A percentile compares a stretch with the other conserved stretches of the same genome.
Evolutionary conservation across 2,329 filamentous ascomycete genomes (phyloP).

Genomic region (Cordyceps fumosorosea): DNA sequence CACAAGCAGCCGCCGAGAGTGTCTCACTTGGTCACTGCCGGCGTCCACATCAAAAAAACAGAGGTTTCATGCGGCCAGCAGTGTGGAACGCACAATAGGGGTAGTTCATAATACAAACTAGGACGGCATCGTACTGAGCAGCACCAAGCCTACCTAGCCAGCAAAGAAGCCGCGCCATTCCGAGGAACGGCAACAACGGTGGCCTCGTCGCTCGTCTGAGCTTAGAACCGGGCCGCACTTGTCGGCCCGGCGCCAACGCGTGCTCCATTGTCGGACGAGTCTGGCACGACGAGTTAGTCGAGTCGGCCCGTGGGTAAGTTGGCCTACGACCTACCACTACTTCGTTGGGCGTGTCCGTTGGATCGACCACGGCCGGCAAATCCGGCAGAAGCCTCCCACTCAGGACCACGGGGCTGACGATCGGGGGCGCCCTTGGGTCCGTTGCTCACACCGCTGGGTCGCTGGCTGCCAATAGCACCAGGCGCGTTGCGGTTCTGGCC

Average conservation of each 20-base stretch:
- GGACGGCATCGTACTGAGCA: background rate
- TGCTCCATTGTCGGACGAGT: constrained; percentile 38
- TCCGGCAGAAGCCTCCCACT: constrained; percentile 50
- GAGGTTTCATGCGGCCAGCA: background rate
- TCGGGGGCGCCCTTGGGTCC: constrained; percentile 45
- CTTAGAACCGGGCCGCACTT: constrained; percentile 17
- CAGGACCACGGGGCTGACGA: constrained; percentile 57
- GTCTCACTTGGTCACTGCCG: background rate
- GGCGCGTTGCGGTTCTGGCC: constrained; percentile 41
- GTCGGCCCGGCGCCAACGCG: constrained; percentile 31
- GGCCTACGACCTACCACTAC: constrained; percentile 45
- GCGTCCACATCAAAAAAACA: constrained; percentile 8
- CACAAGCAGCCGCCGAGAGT: constrained; percentile 25
- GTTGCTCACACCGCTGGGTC: constrained; percentile 41
- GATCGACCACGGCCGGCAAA: constrained; percentile 48
- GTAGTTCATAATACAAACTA: constrained; percentile 10
- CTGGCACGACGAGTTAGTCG: constrained; percentile 19
- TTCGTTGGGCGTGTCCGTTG: constrained; percentile 55
- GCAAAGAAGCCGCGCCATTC: constrained; percentile 13
- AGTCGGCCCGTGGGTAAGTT: background rate
- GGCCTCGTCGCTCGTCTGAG: background rate
- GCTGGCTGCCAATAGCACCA: constrained; percentile 60
- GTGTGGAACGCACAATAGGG: background rate
- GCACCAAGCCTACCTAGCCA: constrained; percentile 14
- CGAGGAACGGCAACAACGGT: background rate